Conservation (phyloP, 1,284 basidiomycete genomes). For the Mycosarcoma mackinlayi region DNA sequence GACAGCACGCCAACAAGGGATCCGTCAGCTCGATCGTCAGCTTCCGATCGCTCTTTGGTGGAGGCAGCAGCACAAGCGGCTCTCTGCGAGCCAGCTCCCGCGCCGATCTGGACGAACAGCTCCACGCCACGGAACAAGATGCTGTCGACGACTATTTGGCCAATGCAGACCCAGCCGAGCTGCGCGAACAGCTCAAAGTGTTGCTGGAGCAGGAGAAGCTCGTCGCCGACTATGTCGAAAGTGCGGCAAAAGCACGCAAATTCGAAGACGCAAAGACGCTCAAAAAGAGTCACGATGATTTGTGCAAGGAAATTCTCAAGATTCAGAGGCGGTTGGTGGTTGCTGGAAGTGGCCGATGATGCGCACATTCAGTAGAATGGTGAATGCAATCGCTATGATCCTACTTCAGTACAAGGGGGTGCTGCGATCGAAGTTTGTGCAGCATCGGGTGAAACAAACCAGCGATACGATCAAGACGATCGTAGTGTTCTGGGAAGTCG, state of each 20-base stretch:
- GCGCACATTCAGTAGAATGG: too few relatives aligned
- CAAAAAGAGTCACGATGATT: slow-evolving; percentile 57
- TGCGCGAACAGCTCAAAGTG: slow-evolving; percentile 51
- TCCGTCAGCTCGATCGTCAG: slow-evolving; percentile 36
- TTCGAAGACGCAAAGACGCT: slow-evolving; percentile 61
- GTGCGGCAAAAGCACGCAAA: slow-evolving; percentile 57
- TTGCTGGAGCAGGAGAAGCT: slow-evolving; percentile 61
- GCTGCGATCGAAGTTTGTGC: too few relatives aligned
- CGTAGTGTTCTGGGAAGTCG: too few relatives aligned
- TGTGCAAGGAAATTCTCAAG: slow-evolving; percentile 56
- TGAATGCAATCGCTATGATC: too few relatives aligned
- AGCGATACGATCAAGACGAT: too few relatives aligned
- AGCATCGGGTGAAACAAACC: too few relatives aligned
- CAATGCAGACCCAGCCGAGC: slow-evolving; percentile 24
- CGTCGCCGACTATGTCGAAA: slow-evolving; percentile 54
- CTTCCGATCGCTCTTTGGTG: slow-evolving; percentile 47
- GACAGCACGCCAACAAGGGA: slow-evolving; percentile 21
- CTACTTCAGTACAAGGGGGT: too few relatives aligned
- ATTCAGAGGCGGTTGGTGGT: slow-evolving; percentile 40
- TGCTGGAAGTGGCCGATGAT: slow-evolving; percentile 18
- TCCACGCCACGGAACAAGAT: slow-evolving; percentile 8
- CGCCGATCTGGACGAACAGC: slow-evolving; percentile 11
- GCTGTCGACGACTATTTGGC: slow-evolving; percentile 3
- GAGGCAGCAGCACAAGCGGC: slow-evolving; percentile 15
- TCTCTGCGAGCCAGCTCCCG: slow-evolving; percentile 1